These are phyloP conservation scores for Trichosporon ovoides DNA, from an alignment of 1,284 basidiomycete genomes.

Conservation along the genomic window DNA sequence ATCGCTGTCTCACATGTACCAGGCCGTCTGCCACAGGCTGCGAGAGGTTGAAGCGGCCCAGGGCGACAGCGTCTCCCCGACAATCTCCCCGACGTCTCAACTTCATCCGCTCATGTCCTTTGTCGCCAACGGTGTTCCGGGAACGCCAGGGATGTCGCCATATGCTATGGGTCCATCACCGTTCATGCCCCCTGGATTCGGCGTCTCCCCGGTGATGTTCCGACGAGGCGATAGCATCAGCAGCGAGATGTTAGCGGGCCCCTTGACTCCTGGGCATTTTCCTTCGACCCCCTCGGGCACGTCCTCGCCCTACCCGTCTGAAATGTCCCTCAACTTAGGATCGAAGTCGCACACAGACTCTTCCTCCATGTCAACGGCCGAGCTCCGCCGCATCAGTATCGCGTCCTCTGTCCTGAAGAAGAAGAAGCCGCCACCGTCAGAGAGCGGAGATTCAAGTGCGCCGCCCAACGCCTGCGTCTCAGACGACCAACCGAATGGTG, in stretches of 20 bases:
- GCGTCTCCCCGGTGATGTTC: slow-evolving; percentile 9
- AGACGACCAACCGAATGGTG: not conserved
- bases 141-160: slow-evolving; percentile 1
- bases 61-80: not conserved
- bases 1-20: slow-evolving; percentile 21
- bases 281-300: slow-evolving; percentile 7
- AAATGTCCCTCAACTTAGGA: slow-evolving; percentile 11
- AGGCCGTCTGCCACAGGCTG: slow-evolving; percentile 16
- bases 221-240: slow-evolving; percentile 7
- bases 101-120: slow-evolving; percentile 5
- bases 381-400: slow-evolving; percentile 33
- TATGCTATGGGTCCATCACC: slow-evolving; percentile 9
- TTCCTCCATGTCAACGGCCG: slow-evolving; percentile 19
- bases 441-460: slow-evolving; percentile 17
- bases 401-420: slow-evolving; percentile 36
- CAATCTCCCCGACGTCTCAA: not conserved
- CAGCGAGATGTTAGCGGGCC: slow-evolving; percentile 29
- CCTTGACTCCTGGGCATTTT: slow-evolving; percentile 31
- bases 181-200: slow-evolving; percentile 5
- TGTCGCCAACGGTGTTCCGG: not conserved
- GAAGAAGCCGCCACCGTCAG: slow-evolving; percentile 23
- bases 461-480: not conserved
- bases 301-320: slow-evolving; percentile 16
- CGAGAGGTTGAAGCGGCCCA: slow-evolving; percentile 13
- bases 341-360: not conserved